phyloP scores from a whole-genome alignment of 1,284 basidiomycete species.

The Sporisorium iseilematis-ciliati region DNA sequence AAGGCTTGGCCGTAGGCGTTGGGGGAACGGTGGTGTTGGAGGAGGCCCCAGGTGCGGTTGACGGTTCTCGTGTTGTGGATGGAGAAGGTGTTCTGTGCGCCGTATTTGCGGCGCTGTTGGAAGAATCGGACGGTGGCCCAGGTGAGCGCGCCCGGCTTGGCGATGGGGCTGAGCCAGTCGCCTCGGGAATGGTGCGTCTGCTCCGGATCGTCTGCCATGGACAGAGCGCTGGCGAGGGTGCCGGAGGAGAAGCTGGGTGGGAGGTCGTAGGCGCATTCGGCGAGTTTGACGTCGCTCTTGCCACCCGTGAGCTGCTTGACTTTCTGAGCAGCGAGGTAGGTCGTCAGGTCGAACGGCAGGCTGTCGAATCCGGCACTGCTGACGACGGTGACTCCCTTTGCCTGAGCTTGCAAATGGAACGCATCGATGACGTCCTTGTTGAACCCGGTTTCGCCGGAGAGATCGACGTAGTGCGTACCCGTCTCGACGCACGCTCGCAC shows the following conservation, averaged over 20 bases:
- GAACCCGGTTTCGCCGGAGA: conserved; percentile 72
- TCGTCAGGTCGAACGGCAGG: conserved; percentile 74
- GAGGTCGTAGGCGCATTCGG: conserved; percentile 71
- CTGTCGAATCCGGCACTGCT: conserved; percentile 81
- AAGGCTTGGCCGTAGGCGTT: conserved; percentile 73
- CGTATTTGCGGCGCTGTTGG: conserved; percentile 74
- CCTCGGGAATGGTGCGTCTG: conserved; percentile 30
- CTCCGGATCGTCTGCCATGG: conserved; percentile 57
- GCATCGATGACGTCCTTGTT: conserved; percentile 74
- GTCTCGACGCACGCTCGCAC: conserved; percentile 74
- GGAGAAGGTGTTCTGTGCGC: conserved; percentile 77
- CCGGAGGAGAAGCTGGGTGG: conserved; percentile 78
- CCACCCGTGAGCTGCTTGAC: conserved; percentile 72
- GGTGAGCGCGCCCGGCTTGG: conserved; percentile 65
- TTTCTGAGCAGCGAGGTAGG: conserved; percentile 75
- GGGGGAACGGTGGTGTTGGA: conserved; percentile 71
- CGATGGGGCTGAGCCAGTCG: conserved; percentile 40
- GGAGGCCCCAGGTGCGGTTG: conserved; percentile 82
- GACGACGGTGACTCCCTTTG: conserved; percentile 78
- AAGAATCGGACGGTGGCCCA: conserved; percentile 5
- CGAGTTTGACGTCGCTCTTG: conserved; percentile 50
- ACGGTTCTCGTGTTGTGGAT: conserved; percentile 78
- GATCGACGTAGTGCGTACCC: conserved; percentile 78
- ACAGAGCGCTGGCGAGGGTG: conserved; percentile 75
- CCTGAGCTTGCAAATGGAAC: conserved; percentile 78